Percentiles rank a stretch among this genome's conserved stretches.
Evolutionary conservation across 2,329 filamentous ascomycete genomes (phyloP).

Genomic region (Malbranchea zuffiana): DNA sequence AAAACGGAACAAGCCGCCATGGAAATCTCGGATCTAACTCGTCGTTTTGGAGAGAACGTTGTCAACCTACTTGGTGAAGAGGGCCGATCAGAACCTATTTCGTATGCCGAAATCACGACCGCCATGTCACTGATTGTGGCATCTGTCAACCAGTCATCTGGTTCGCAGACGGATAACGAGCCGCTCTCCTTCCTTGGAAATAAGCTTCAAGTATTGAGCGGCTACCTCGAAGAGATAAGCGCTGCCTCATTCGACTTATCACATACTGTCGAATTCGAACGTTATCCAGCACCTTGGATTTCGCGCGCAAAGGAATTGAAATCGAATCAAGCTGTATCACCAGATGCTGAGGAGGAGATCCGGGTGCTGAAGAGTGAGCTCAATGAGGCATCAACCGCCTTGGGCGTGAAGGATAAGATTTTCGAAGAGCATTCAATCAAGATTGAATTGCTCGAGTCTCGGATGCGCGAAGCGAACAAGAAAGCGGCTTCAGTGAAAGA

Average conservation of each 20-base stretch:
- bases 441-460: conserved; percentile 81
- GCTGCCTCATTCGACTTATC: conserved; percentile 59
- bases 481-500: conserved; percentile 50
- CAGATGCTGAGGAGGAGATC: conserved; percentile 78
- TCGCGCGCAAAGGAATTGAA: conserved; percentile 70
- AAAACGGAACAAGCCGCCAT: conserved; percentile 54
- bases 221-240: conserved; percentile 58
- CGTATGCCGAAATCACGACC: conserved; percentile 54
- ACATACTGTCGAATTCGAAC: conserved; percentile 69
- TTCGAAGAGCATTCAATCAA: conserved; percentile 80
- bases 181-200: conserved; percentile 57
- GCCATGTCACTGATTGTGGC: conserved; percentile 39
- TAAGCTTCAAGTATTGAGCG: conserved; percentile 54
- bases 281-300: conserved; percentile 66
- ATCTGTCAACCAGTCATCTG: conserved; percentile 20
- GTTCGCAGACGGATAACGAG: conserved; percentile 36
- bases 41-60: conserved; percentile 56
- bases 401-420: conserved; percentile 65
- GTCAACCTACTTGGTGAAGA: conserved; percentile 60
- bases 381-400: conserved; percentile 60
- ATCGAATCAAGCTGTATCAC: conserved; percentile 65
- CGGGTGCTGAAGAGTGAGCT: conserved; percentile 69
- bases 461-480: conserved; percentile 71
- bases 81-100: conserved; percentile 56
- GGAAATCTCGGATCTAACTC: conserved; percentile 55